These are phyloP conservation scores for Xylariaceae sp. DNA, from an alignment of 2,329 filamentous ascomycete genomes.

Conservation along the genomic window DNA sequence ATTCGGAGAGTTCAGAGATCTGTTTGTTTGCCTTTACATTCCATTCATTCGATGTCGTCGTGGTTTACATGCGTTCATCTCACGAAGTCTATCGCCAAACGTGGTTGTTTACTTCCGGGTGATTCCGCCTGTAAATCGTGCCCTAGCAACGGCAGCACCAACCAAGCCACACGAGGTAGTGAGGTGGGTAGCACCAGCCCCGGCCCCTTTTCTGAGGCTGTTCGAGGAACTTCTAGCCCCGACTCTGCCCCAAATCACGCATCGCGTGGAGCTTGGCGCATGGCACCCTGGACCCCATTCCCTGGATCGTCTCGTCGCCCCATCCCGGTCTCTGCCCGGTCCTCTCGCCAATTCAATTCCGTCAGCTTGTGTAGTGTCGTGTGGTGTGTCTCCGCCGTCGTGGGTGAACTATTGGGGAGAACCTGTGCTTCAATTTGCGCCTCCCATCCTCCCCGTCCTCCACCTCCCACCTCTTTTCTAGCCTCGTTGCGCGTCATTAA, in stretches of 20 bases:
- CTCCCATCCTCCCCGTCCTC: slow-evolving; percentile 5
- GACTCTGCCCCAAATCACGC: too few relatives aligned
- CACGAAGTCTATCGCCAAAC: not conserved
- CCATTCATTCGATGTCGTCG: not conserved
- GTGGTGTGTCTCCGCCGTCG: not conserved
- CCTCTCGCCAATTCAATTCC: slow-evolving; percentile 4
- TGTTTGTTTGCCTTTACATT: not conserved
- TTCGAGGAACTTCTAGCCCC: not conserved
- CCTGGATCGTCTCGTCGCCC: slow-evolving; percentile 1
- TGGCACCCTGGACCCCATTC: slow-evolving; percentile 11
- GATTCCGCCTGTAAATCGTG: not conserved
- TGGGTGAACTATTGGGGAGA: slow-evolving; percentile 8
- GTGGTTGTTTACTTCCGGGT: slow-evolving; percentile 22
- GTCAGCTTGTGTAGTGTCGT: slow-evolving; percentile 7
- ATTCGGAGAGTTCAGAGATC: not conserved
- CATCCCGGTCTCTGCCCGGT: too few relatives aligned
- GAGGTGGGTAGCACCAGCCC: slow-evolving; percentile 1
- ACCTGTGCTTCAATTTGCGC: slow-evolving; percentile 4
- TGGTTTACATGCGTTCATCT: not conserved
- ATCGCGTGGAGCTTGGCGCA: slow-evolving; percentile 10
- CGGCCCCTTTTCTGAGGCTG: not conserved
- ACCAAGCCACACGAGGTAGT: slow-evolving; percentile 6
- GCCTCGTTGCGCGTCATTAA: slow-evolving; percentile 17
- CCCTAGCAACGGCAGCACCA: slow-evolving; percentile 8
- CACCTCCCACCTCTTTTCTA: not conserved